Base-by-base conservation (phyloP, 345 rosid species). In the Geranium brycei region DNA sequence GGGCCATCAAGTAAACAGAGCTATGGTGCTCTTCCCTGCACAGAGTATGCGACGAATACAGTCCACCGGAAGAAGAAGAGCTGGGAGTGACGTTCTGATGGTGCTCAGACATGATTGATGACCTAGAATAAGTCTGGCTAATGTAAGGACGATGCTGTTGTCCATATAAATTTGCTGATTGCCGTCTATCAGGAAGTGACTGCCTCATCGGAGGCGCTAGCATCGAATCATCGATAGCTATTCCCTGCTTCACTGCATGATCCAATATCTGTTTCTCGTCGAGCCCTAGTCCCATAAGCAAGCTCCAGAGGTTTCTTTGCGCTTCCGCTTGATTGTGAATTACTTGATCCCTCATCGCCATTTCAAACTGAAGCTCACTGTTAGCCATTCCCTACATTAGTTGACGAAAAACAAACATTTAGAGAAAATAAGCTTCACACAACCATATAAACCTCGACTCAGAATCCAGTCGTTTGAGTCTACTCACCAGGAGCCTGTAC, bases 271-370 rank as follows among this genome's bases (percentile, higher is more conserved):
- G 79, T 67, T 85, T 87, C 79, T 87, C 87, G 28, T 92, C 89
- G 19, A 87, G 81, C 64, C 95, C 98, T 69, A 83, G 76, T 19
- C 88, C 87, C 87, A 82, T 80, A 16, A 89, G 77, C 78, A 89
- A 66, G 69, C 83, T 87, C 96, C 96, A 89, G 19, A 89, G 76
- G 59, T 87, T 86, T 73, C 79, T 81, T 68, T 86, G 96, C 19
- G 86, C 91, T 79, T 84, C 91, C 56, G 85, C 82, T 74, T 89
- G 96, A 70, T 79, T 86, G 76, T 89, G 91, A 75, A 92, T 92
- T 62, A 92, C 80, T 78, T 92, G 91, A 79, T 92, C 95, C 76
- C 98, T 87, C 93, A 84, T 84, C 51, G 98, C 98, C 84, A 92
- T 83, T 84, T 89, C 95, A 4, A 89, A 86, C 83, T 86, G 96